Evolutionary conservation across 352 stramenopile genomes (phyloP).

Genomic region (Phytophthora fragariae): DNA sequence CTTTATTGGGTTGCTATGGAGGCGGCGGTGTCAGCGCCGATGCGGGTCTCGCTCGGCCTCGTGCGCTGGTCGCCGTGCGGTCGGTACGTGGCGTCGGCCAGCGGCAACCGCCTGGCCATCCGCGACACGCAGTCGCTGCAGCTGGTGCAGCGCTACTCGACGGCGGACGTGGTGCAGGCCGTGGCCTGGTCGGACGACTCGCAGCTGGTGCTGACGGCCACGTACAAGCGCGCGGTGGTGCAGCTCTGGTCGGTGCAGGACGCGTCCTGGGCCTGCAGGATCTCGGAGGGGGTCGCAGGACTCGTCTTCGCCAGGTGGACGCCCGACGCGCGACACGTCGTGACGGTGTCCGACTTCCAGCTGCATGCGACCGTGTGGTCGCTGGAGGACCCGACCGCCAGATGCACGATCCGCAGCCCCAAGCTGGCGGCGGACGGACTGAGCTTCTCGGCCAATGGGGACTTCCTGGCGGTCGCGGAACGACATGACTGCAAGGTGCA

Average conservation of each 20-base stretch:
- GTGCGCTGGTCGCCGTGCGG: slow-evolving; percentile 79
- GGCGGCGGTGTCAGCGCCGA: slow-evolving; percentile 57
- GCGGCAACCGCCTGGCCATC: slow-evolving; percentile 62
- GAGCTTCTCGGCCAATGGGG: slow-evolving; percentile 64
- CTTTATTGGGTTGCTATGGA: neutral
- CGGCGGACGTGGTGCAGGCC: slow-evolving; percentile 61
- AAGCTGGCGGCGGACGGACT: slow-evolving; percentile 78
- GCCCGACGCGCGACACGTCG: slow-evolving; percentile 68
- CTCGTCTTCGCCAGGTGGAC: slow-evolving; percentile 64
- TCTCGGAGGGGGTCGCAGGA: slow-evolving; percentile 76
- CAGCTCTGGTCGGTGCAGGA: slow-evolving; percentile 80
- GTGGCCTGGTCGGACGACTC: slow-evolving; percentile 73
- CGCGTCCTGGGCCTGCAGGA: slow-evolving; percentile 73
- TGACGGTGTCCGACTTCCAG: slow-evolving; percentile 89
- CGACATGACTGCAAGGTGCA: slow-evolving; percentile 80
- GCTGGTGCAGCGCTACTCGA: slow-evolving; percentile 72
- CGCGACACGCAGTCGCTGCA: slow-evolving; percentile 60
- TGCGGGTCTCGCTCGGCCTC: slow-evolving; percentile 62
- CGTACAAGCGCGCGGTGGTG: slow-evolving; percentile 73
- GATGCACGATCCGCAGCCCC: slow-evolving; percentile 68
- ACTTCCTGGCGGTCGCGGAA: slow-evolving; percentile 73
- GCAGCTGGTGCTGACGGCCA: slow-evolving; percentile 65
- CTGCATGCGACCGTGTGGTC: slow-evolving; percentile 87
- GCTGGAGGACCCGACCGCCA: slow-evolving; percentile 58
- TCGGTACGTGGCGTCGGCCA: slow-evolving; percentile 57